A percentile compares a stretch with the other conserved stretches of the same genome.
Conservation (phyloP, 2,329 filamentous ascomycete genomes). For the Colletotrichum endophyticum region DNA sequence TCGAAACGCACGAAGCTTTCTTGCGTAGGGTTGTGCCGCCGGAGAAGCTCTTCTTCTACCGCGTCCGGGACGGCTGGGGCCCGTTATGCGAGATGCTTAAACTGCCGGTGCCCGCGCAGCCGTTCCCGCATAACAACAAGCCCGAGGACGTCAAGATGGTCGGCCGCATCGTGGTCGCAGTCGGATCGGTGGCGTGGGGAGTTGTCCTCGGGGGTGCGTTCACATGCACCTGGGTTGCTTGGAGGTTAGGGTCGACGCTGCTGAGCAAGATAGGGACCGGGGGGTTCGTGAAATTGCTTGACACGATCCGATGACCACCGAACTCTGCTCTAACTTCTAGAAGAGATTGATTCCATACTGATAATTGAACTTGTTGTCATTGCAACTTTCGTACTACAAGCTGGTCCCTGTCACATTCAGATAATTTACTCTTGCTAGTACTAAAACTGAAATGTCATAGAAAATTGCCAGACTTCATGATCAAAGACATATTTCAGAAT, state of each 20-base stretch:
- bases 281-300: too few relatives aligned
- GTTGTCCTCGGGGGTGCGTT: background rate
- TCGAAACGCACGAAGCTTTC: background rate
- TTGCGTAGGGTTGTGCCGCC: conserved; percentile 22
- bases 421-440: too few relatives aligned
- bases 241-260: background rate
- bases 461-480: background rate
- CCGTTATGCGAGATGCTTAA: conserved; percentile 35
- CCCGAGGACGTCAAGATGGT: conserved; percentile 8
- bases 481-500: background rate
- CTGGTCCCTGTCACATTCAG: too few relatives aligned
- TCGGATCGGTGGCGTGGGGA: background rate
- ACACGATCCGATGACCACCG: too few relatives aligned
- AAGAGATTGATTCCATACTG: too few relatives aligned
- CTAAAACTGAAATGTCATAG: too few relatives aligned
- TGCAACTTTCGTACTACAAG: too few relatives aligned
- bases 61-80: conserved; percentile 34
- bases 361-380: rapidly evolving
- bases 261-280: background rate
- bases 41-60: conserved; percentile 29
- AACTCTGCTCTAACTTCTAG: rapidly evolving
- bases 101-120: conserved; percentile 31
- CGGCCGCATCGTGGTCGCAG: background rate
- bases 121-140: conserved; percentile 33
- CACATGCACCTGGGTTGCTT: background rate